Evolutionary conservation across 1,139 yeast species (phyloP).

Genomic region (Suhomyces ambrosiae): DNA sequence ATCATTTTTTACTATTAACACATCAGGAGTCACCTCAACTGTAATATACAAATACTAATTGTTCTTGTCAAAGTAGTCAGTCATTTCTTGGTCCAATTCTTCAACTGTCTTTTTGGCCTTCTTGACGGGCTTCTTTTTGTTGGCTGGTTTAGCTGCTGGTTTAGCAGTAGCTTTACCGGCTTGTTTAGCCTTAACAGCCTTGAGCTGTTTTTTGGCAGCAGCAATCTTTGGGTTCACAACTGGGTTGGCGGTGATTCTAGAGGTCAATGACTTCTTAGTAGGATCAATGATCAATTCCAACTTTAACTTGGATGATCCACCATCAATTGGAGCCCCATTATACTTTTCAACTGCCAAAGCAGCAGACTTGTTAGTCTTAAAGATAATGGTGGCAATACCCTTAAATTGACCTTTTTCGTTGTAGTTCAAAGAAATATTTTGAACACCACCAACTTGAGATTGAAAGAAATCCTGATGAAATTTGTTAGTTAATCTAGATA

Average conservation of each 20-base stretch:
- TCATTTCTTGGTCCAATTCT: constrained; percentile 92
- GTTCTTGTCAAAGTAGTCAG: constrained; percentile 63
- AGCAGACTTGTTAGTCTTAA: constrained; percentile 71
- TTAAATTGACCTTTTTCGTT: constrained; percentile 88
- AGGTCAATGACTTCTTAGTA: constrained; percentile 69
- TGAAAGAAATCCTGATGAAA: constrained; percentile 77
- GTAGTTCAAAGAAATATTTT: constrained; percentile 70
- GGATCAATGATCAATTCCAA: constrained; percentile 90
- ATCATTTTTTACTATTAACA: neutral
- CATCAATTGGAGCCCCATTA: constrained; percentile 93
- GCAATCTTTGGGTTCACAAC: constrained; percentile 26
- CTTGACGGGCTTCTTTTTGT: constrained; percentile 27
- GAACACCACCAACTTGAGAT: constrained; percentile 85
- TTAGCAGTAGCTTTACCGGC: constrained; percentile 18
- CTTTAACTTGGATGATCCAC: constrained; percentile 75
- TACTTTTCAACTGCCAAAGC: constrained; percentile 72
- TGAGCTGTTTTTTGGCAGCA: constrained; percentile 23
- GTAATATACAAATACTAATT: neutral
- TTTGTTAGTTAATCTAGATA: constrained; percentile 22
- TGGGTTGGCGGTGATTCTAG: constrained; percentile 64
- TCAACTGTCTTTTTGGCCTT: constrained; percentile 78
- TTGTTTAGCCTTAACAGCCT: constrained; percentile 20
- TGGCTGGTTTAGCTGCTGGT: constrained; percentile 24
- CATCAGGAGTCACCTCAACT: neutral
- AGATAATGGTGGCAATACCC: constrained; percentile 87